These are phyloP conservation scores for Beauveria asiatica DNA, from an alignment of 2,329 filamentous ascomycete species.

Conservation along the genomic window DNA sequence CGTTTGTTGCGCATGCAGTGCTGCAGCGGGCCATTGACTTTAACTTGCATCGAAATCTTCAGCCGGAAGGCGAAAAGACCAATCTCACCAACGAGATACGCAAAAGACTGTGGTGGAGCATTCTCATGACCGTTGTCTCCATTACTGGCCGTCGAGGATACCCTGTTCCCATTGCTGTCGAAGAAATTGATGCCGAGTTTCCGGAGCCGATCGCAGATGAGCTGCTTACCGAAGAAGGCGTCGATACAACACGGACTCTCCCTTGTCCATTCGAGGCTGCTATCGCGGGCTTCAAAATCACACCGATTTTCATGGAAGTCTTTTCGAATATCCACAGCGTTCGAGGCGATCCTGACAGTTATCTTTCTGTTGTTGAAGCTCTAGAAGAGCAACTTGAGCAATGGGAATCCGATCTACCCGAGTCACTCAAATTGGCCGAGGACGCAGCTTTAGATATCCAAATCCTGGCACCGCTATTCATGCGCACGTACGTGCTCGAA, in stretches of 20 bases:
- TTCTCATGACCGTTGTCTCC: slow-evolving; percentile 58
- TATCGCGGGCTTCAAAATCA: slow-evolving; percentile 55
- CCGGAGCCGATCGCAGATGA: slow-evolving; percentile 66
- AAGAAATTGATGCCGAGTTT: slow-evolving; percentile 73
- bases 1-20: slow-evolving; percentile 56
- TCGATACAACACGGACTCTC: slow-evolving; percentile 45
- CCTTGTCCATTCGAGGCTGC: slow-evolving; percentile 61
- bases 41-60: slow-evolving; percentile 64
- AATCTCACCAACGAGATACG: slow-evolving; percentile 65
- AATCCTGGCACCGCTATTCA: slow-evolving; percentile 45
- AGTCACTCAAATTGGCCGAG: slow-evolving; percentile 44
- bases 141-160: slow-evolving; percentile 67
- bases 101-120: slow-evolving; percentile 69
- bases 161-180: slow-evolving; percentile 64
- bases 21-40: slow-evolving; percentile 65
- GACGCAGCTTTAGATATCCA: slow-evolving; percentile 31
- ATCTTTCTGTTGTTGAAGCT: slow-evolving; percentile 52
- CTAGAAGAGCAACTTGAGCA: slow-evolving; percentile 56
- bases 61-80: slow-evolving; percentile 35
- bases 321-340: slow-evolving; percentile 70
- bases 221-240: slow-evolving; percentile 54
- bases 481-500: slow-evolving; percentile 46
- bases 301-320: slow-evolving; percentile 62
- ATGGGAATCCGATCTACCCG: slow-evolving; percentile 58
- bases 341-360: slow-evolving; percentile 51